phyloP scores from a whole-genome alignment of 441 rosid species.

The Raphanus hybrid region DNA sequence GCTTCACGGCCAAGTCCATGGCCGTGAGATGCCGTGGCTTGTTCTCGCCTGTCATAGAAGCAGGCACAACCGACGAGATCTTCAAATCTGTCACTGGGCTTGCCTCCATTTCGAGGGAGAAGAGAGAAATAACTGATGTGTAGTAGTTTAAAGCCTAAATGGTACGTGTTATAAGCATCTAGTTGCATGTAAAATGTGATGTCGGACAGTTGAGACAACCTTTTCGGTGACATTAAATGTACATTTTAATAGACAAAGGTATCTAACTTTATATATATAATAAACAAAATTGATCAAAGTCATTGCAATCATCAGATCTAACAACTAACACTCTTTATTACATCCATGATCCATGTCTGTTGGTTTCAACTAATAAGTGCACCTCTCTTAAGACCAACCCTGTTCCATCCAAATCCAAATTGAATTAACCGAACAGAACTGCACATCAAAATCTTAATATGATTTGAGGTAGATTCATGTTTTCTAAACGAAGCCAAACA shows the following conservation, averaged over 20 bases:
- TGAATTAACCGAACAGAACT: background rate
- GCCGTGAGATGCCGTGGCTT: conserved; percentile 46
- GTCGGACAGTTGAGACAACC: conserved; percentile 15
- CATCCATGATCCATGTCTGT: background rate
- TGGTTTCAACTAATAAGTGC: conserved; percentile 3
- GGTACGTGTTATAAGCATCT: conserved; percentile 24
- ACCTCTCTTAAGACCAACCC: background rate
- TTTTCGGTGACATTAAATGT: conserved; percentile 26
- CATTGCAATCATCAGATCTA: conserved; percentile 15
- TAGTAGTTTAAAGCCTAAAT: background rate
- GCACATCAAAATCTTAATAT: conserved; percentile 1
- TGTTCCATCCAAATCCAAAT: background rate
- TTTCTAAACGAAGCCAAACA: background rate
- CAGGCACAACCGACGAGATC: conserved; percentile 68
- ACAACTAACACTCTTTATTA: conserved; percentile 26
- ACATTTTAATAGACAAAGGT: background rate
- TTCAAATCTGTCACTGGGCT: conserved; percentile 43
- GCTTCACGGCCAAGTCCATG: conserved; percentile 71
- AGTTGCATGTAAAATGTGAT: background rate
- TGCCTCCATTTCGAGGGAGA: conserved; percentile 15
- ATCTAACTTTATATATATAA: background rate
- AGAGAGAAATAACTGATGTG: background rate
- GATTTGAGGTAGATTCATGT: background rate
- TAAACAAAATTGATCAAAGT: background rate
- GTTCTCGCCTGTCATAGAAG: conserved; percentile 45